Evolutionary conservation across 2,329 filamentous ascomycete genomes (phyloP).

Genomic region (Ceratocystis cubensis): DNA sequence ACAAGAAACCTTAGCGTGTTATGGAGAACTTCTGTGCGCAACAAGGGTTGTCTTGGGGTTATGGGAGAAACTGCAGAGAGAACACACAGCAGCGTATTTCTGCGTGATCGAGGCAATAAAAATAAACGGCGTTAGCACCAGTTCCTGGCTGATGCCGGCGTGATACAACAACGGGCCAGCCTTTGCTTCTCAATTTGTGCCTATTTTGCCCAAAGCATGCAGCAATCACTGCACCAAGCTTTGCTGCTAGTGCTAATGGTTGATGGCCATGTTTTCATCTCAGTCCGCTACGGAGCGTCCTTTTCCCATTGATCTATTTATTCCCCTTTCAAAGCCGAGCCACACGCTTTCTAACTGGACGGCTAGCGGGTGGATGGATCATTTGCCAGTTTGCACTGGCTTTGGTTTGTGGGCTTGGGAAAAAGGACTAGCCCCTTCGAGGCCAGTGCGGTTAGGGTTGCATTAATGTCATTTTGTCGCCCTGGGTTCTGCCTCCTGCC

Average conservation of each 20-base stretch:
- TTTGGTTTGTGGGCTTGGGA: neutral
- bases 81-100: too few species aligned
- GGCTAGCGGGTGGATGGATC: neutral
- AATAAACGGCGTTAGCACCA: too few species aligned
- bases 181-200: neutral
- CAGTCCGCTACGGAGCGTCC: too few species aligned
- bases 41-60: neutral
- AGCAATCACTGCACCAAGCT: neutral
- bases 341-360: too few species aligned
- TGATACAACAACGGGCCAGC: neutral
- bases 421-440: neutral
- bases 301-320: too few species aligned
- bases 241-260: too few species aligned
- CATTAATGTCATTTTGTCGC: constrained; percentile 2
- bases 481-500: neutral
- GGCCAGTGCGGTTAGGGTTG: constrained; percentile 9
- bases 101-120: too few species aligned
- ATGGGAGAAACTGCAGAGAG: too few species aligned
- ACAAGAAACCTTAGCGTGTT: neutral
- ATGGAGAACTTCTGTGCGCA: neutral
- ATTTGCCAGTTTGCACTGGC: neutral
- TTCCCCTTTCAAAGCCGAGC: too few species aligned
- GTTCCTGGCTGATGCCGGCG: neutral
- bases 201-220: neutral
- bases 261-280: too few species aligned